phyloP scores from a whole-genome alignment of 2,329 filamentous ascomycete genomes.

The Tolypocladium ovalisporum region DNA sequence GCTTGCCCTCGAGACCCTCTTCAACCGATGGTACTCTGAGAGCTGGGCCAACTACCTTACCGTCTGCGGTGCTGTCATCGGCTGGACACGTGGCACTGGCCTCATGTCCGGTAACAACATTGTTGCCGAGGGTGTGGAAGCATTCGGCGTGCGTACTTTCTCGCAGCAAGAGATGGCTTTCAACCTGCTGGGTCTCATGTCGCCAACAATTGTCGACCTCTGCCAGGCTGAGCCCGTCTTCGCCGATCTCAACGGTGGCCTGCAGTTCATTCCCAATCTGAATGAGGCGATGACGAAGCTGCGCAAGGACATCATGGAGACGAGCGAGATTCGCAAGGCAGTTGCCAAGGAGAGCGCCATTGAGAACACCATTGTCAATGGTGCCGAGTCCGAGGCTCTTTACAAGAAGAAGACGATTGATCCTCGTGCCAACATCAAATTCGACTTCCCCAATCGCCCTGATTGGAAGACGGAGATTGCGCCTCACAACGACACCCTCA shows the following conservation, averaged over 20 bases:
- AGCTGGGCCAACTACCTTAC: conserved; percentile 96
- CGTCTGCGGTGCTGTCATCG: conserved; percentile 95
- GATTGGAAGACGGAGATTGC: conserved; percentile 88
- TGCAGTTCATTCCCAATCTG: conserved; percentile 93
- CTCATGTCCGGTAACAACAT: conserved; percentile 98
- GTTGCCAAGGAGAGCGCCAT: conserved; percentile 93
- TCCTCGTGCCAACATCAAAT: conserved; percentile 95
- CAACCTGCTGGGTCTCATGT: conserved; percentile 94
- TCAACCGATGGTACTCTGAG: conserved; percentile 98
- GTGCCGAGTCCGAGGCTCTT: conserved; percentile 79
- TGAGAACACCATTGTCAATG: conserved; percentile 96
- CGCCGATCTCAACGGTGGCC: conserved; percentile 91
- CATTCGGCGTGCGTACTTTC: conserved; percentile 93
- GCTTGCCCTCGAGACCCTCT: conserved; percentile 89
- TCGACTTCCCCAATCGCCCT: conserved; percentile 82
- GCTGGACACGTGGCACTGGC: conserved; percentile 96
- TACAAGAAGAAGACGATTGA: conserved; percentile 93
- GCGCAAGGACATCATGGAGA: conserved; percentile 90
- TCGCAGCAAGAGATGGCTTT: conserved; percentile 99
- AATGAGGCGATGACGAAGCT: conserved; percentile 91
- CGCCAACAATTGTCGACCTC: conserved; percentile 83
- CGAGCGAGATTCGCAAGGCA: conserved; percentile 82
- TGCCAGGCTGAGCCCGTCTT: conserved; percentile 95
- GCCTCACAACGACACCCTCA: conserved; percentile 76
- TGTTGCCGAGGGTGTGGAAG: conserved; percentile 92